phyloP scores from a whole-genome alignment of 257 asterid species.

The Forsythia suspensa region DNA sequence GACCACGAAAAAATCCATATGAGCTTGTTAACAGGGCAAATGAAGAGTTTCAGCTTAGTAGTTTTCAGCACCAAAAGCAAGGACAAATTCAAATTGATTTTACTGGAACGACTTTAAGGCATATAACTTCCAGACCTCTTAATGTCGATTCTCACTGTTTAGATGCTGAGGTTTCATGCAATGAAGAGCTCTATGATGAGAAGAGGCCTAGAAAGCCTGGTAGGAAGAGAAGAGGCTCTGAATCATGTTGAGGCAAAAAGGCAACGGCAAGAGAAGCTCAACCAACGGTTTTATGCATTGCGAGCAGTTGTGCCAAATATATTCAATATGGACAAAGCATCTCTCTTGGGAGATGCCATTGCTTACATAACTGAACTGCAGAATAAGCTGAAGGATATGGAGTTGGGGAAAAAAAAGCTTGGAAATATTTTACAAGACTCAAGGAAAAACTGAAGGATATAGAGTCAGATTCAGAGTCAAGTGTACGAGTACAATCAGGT shows the following conservation, averaged over 20 bases:
- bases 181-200: slow-evolving; percentile 57
- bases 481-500: too few species aligned
- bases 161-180: slow-evolving; percentile 59
- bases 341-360: slow-evolving; percentile 89
- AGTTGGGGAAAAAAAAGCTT: slow-evolving; percentile 45
- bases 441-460: not conserved
- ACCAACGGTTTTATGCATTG: slow-evolving; percentile 82
- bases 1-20: slow-evolving; percentile 29
- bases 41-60: slow-evolving; percentile 37
- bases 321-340: slow-evolving; percentile 95
- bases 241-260: slow-evolving; percentile 97
- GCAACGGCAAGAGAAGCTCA: slow-evolving; percentile 83
- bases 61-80: slow-evolving; percentile 50
- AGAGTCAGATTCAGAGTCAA: too few species aligned
- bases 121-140: slow-evolving; percentile 30
- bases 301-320: slow-evolving; percentile 91
- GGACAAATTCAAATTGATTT: slow-evolving; percentile 76
- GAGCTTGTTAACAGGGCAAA: slow-evolving; percentile 36
- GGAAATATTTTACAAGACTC: slow-evolving; percentile 37
- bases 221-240: slow-evolving; percentile 77
- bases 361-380: slow-evolving; percentile 93
- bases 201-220: slow-evolving; percentile 86
- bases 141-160: slow-evolving; percentile 65
- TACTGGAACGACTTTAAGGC: slow-evolving; percentile 50
- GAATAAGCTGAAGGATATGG: slow-evolving; percentile 75